Base-by-base conservation (phyloP, 768 basidiomycete genomes). In the Gyrodon lividus region DNA sequence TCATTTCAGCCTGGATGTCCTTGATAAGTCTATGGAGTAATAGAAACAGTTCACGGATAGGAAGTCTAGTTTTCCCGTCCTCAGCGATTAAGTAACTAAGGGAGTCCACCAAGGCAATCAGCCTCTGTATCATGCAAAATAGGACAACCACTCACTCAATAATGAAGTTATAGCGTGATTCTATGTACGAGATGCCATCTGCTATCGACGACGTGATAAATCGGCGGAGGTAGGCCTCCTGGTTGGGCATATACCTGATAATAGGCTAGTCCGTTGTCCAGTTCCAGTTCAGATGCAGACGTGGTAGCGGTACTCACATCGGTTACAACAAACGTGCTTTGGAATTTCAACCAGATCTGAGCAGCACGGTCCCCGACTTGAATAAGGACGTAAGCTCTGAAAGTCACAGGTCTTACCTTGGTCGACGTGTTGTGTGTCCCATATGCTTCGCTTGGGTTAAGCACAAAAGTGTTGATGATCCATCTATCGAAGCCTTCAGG, bases 151-250 rank as follows among this genome's bases (percentile, higher is more conserved):
- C 62, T 46, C 47, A 76, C 76, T 72, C 71, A 39, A 50, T 31
- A 30, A 55, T 63, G 51, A 77, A 77, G 57, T 70, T 70, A 28
- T 75, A 66, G 5, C 75, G 68, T 6, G 72, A 61, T 56, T 78
- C 77, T 19, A 72, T 61, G 51, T 79, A 78, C 7, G 71, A 73
- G 40, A 78, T 72, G 3, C 77, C 77, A 51, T 79, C 77, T 5
- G 66, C 71, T 22, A 79, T 66, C 6, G 70, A 74, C 24, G 71
- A 66, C 33, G 66, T 48, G 53, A 79, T 58, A 55, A 75, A 74
- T 47, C 71, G 58, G 13, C 52, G 55, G 14, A 62, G 43, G 35
- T 62, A 49, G 10, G 47, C 45, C 22, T 40, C 49, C 30, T 54
- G 59, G 31, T 64, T 55, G 14, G 62, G 61, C 48, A 64, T 44